These are phyloP conservation scores for Pythium periplocum DNA, from an alignment of 352 stramenopile species.

Conservation along the genomic window DNA sequence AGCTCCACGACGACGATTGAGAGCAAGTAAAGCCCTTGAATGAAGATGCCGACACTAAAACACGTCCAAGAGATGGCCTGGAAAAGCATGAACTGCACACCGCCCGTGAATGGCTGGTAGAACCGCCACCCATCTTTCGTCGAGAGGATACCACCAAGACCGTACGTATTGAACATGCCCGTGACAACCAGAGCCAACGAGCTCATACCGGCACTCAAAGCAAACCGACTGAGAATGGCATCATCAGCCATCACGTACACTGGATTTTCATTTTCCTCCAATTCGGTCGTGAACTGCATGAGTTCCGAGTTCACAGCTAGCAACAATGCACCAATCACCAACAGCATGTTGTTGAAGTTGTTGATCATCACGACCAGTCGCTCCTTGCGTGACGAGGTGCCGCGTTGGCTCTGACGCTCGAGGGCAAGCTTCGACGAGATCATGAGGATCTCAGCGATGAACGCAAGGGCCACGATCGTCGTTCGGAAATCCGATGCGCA, in stretches of 20 bases:
- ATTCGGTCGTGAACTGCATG: conserved; percentile 8
- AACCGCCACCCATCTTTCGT: conserved; percentile 79
- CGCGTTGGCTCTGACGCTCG: conserved; percentile 28
- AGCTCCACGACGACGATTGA: conserved; percentile 76
- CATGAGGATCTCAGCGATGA: conserved; percentile 72
- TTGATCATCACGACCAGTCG: conserved; percentile 70
- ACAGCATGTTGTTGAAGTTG: conserved; percentile 85
- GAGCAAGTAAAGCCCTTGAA: conserved; percentile 73
- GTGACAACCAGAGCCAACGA: conserved; percentile 71
- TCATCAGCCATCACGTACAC: conserved; percentile 13
- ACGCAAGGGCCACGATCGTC: conserved; percentile 48
- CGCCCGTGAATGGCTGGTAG: conserved; percentile 79
- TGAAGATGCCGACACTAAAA: conserved; percentile 57
- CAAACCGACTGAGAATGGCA: conserved; percentile 25
- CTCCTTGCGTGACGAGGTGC: conserved; percentile 27
- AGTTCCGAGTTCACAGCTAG: conserved; percentile 58
- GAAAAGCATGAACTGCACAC: conserved; percentile 63
- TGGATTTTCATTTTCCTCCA: background rate
- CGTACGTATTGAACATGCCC: conserved; percentile 80
- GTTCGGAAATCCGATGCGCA: conserved; percentile 44
- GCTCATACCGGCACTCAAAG: conserved; percentile 47
- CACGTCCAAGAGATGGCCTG: conserved; percentile 78
- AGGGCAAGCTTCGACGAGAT: conserved; percentile 74
- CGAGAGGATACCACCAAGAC: conserved; percentile 61
- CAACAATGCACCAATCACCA: conserved; percentile 60